Conservation (phyloP, 192 early-diverging fungal genomes). For the Paraglomus occultum region DNA sequence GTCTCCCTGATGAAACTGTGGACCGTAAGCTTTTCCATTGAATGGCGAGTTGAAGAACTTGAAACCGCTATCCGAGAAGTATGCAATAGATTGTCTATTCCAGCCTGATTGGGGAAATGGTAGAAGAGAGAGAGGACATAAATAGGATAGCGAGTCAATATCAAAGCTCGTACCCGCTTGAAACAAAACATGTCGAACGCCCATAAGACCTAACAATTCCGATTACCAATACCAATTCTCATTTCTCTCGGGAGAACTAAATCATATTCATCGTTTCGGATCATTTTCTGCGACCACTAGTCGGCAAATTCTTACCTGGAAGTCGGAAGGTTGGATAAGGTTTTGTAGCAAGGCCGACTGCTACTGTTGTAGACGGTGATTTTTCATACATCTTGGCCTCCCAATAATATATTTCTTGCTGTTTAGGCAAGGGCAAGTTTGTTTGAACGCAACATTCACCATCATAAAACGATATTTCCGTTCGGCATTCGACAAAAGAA, state of each 20-base stretch:
- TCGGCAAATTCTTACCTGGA: constrained; percentile 40
- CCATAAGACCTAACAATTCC: background rate
- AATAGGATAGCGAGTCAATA: background rate
- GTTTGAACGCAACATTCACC: constrained; percentile 75
- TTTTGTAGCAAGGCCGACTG: constrained; percentile 72
- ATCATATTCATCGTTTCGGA: background rate
- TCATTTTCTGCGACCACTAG: too few species aligned
- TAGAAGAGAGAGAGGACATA: background rate
- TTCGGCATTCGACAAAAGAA: constrained; percentile 64
- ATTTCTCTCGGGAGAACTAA: background rate
- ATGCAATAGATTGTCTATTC: constrained; percentile 74
- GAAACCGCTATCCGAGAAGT: constrained; percentile 63
- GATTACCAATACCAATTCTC: background rate
- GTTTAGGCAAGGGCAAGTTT: constrained; percentile 76
- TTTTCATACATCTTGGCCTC: constrained; percentile 80
- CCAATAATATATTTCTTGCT: constrained; percentile 81
- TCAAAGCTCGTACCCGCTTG: background rate
- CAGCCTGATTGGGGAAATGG: constrained; percentile 47
- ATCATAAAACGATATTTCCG: constrained; percentile 72
- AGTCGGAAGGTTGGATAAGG: constrained; percentile 72
- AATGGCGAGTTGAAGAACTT: constrained; percentile 70
- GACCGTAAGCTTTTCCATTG: constrained; percentile 59
- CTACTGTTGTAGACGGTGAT: constrained; percentile 60
- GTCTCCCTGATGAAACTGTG: constrained; percentile 68
- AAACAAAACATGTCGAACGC: background rate